Base-by-base conservation (phyloP, 139 green algal genomes). In the Chlorella sp. region DNA sequence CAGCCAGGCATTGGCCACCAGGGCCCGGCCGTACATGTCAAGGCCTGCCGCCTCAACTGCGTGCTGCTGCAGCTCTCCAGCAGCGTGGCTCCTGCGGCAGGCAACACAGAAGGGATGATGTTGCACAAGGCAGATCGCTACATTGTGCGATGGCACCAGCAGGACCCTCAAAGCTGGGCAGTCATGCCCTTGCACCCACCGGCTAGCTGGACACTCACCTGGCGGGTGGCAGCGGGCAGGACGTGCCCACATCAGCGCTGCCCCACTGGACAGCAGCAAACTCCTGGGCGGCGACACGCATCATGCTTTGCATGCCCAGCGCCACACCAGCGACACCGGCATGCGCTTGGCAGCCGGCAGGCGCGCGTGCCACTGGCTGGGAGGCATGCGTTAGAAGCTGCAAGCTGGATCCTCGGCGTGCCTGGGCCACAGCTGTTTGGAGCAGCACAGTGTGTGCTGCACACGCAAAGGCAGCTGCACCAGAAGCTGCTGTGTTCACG, bases 261-360 rank as follows among this genome's bases (percentile, higher is more conserved):
- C 47, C 23, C 68, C 69, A 89, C 15, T 71, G 17, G 4, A 56
- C 26, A 28, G 41, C 21, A 11, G 67, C 74, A 38, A 74, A 69
- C 80, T 90, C 87, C 13, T 56, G 62, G 25, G 87, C 63, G 25
- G 67, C 87, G 15, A 90, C 87, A 30, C 83, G 65, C 57, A 89
- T 30, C 73, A 89, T 78, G 20, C 82, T 74, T 1, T 78, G 73
- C 73, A 84, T 67, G 26, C 83, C 34, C 0, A 81, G 55, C 30
- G 51, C 55, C 4, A 20, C 51, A 18, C 47, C 47, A 32, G n/a
- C 20, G 20, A 20, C 26, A 3, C 13, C 23, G 17, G 20, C 21
- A 32, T 11, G n/a, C 36, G 7, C 41, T 13, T 20, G 21, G 34
- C 34, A 34, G 55, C 75, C 57, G 20, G 55, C 51, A 28, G 75